Evolutionary conservation across 1,284 basidiomycete species (phyloP), one percentile per base, ranked within the genome.

Genomic region (Termitomyces sp.): DNA sequence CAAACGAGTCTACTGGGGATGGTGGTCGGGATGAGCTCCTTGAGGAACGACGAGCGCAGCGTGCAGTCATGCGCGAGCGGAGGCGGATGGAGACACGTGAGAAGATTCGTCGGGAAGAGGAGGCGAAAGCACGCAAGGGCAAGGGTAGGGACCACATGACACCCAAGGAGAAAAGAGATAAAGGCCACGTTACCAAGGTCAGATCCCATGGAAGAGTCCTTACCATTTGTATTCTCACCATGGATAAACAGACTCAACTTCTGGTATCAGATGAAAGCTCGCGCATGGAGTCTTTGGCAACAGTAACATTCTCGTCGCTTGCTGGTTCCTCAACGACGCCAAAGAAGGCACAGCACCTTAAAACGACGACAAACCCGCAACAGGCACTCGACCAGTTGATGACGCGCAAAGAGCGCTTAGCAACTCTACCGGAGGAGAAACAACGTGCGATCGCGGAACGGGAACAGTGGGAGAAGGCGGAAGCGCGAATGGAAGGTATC

Each of bases 391-490:
- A 82, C 2, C 89, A 94, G 62, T 80, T 97, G 24, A 73, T 82
- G 12, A 78, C 83, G 42, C 84, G 86, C 47, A 89, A 90, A 65
- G 83, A 85, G 60, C 87, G 87, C 64, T 72, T 94, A 1, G 83
- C 86, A 0, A 66, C 78, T 1, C 65, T 95, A 62, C 84, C 90
- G 0, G 88, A 87, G 50, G 91, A 92, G 44, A 90, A 91, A 68
- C 82, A 90, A 19, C 86, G 88, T 64, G 77, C 78, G 48, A 79
- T 84, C 5, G 83, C 90, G 67, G 92, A 94, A 66, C 78, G 79
- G 56, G 87, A 93, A 56, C 82, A 85, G 62, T 96, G 93, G 91
- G 83, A 84, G 52, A 94, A 94, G 71, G 92, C 93, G 0, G 83
- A 87, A 65, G 85, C 90, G 40, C 78, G 91, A 47, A 76, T 94